phyloP scores from a whole-genome alignment of 2,329 filamentous ascomycete species.

The Fusarium lateritium region DNA sequence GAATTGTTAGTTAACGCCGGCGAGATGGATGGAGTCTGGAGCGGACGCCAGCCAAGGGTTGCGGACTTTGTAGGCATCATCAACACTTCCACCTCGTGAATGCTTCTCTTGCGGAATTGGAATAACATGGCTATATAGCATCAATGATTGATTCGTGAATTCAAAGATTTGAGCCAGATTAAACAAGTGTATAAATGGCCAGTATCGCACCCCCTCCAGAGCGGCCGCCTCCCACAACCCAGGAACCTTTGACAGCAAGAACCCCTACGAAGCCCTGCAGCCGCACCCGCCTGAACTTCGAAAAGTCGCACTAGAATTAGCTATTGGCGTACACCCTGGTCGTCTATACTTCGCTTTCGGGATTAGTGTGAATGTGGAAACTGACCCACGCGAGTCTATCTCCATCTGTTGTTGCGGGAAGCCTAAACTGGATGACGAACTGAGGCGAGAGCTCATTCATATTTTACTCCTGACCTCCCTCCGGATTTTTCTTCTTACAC shows the following conservation, averaged over 20 bases:
- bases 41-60: slow-evolving; percentile 1
- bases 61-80: slow-evolving; percentile 27
- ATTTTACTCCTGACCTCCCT: slow-evolving; percentile 40
- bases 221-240: slow-evolving; percentile 33
- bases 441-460: slow-evolving; percentile 20
- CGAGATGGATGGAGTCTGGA: not conserved
- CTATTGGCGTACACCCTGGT: slow-evolving; percentile 23
- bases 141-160: too few species aligned
- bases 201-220: not conserved
- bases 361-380: slow-evolving; percentile 25
- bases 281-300: slow-evolving; percentile 34
- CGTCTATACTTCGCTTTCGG: slow-evolving; percentile 38
- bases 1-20: not conserved
- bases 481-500: slow-evolving; percentile 28
- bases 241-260: slow-evolving; percentile 7
- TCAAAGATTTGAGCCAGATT: slow-evolving; percentile 9
- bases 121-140: slow-evolving; percentile 4
- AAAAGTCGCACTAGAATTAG: slow-evolving; percentile 35
- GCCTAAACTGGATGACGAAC: slow-evolving; percentile 27
- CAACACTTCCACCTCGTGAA: not conserved
- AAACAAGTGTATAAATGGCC: slow-evolving; percentile 1
- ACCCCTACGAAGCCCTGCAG: slow-evolving; percentile 30
- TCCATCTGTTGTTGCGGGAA: slow-evolving; percentile 28
- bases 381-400: slow-evolving; percentile 43
- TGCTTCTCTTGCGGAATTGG: not conserved